Conservation (phyloP, 352 stramenopile species). For the Halophytophthora polymorphica region DNA sequence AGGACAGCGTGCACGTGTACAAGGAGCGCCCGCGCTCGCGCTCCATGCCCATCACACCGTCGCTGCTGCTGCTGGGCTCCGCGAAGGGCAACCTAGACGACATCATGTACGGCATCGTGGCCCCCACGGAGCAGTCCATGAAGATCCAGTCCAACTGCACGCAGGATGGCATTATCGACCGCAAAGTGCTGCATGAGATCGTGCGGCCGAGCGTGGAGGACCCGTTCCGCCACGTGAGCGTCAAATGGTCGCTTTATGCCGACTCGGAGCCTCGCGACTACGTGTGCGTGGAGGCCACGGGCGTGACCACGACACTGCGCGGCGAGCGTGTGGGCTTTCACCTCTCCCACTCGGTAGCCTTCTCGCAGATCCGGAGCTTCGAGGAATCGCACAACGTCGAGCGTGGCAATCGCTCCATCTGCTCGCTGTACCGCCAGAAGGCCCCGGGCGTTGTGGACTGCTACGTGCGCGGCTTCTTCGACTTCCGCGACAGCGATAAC, state of each 20-base stretch:
- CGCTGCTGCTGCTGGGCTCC: constrained; percentile 35
- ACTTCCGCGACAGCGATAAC: constrained; percentile 6
- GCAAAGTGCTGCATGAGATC: constrained; percentile 46
- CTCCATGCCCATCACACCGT: constrained; percentile 29
- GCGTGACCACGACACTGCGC: constrained; percentile 12
- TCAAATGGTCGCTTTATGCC: constrained; percentile 43
- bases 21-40: constrained; percentile 19
- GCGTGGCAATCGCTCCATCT: constrained; percentile 12
- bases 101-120: constrained; percentile 43
- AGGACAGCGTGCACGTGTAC: constrained; percentile 32
- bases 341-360: constrained; percentile 15
- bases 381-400: constrained; percentile 5
- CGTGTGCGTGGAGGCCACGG: constrained; percentile 30
- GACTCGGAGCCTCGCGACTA: constrained; percentile 22
- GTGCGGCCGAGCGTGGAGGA: constrained; percentile 44
- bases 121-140: constrained; percentile 41
- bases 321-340: constrained; percentile 27
- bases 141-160: constrained; percentile 45
- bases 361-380: constrained; percentile 7
- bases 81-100: constrained; percentile 41
- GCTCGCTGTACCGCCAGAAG: constrained; percentile 13
- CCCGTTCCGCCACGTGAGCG: constrained; percentile 42
- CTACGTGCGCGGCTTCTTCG: constrained; percentile 20
- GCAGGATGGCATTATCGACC: constrained; percentile 44
- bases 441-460: constrained; percentile 5